Evolutionary conservation across 208 protist genomes (phyloP), one percentile per base, ranked within the genome.

Genomic region (Trypanosoma rangeli): DNA sequence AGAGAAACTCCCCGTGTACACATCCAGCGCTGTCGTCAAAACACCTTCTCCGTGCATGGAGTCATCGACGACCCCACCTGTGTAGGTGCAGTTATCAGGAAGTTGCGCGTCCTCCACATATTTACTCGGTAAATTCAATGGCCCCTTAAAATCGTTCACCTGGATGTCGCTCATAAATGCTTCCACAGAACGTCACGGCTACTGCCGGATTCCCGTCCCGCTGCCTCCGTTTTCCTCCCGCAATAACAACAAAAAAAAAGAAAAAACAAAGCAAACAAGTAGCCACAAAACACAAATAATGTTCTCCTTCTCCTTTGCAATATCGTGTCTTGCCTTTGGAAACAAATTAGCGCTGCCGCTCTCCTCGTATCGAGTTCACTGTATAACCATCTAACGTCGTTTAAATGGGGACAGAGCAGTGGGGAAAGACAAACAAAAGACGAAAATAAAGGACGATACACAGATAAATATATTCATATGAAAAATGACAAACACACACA

Each of bases 1-100:
- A 5, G 49, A 56, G 53, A 89, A 86, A 37, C 33, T 24, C 18
- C 84, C 80, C 1, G 58, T 67, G 73, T 83, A 79, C 7, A 52
- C 50, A 24, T 73, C 76, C 18, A 50, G 15, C 8, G 33, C 13
- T 37, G 48, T 77, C 3, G 28, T 24, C 1, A 78, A 37, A 15
- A 37, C 54, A 8, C 72, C 71, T 1, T 70, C 18, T 39, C 80
- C 77, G 10, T 74, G 61, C 26, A 83, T 68, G 44, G 26, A 28
- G 33, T 70, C 77, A 5, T 64, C 63, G 29, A 54, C 46, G 8
- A 85, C 74, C n/a, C 53, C 44, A 16, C 79, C 79, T 4, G 69
- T 78, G 77, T 78, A 75, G 4, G 66, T 64, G 15, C 77, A 28
- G 35, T 68, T 73, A 5, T 31, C 65, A n/a, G 69, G 15, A 16